Base-by-base conservation (phyloP, 179 eudicot genomes). In the Beta macrorhiza region DNA sequence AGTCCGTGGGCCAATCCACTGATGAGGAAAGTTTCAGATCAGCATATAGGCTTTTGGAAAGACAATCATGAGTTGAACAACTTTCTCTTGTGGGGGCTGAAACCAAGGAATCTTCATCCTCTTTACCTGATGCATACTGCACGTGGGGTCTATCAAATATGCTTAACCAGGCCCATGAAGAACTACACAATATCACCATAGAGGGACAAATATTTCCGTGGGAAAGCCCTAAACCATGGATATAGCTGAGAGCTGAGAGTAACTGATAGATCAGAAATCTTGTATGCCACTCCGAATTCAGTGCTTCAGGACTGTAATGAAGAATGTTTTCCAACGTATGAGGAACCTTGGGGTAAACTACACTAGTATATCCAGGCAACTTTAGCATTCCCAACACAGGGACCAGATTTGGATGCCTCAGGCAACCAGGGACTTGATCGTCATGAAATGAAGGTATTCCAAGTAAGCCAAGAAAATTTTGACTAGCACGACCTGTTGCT, bases 341-440 rank as follows among this genome's bases (percentile, higher is more conserved):
- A 17, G 93, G 90, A 73, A 90, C 82, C 85, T 90, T 95, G 17
- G 97, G 97, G 81, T 88, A 82, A 73, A 93, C 86, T 70, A 90
- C 67, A 85, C 75, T 76, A 42, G 85, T 89, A 83, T 82, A 85
- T 75, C 72, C 84, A 16, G 89, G 55, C 55, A 89, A 78, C 82
- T 89, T 93, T 63, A 95, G 87, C 87, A 95, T 81, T 47, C 94
- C 95, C 83, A 93, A 73, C 71, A 90, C 86, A 59, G 99, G 98
- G 64, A 87, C 86, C 78, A 95, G 84, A 84, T 93, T 95, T 17
- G 99, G 99, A 87, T 93, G 99, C 90, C 99, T 94, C 79, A 95
- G 64, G 84, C 95, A 95, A 80, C 98, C 97, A 85, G 98, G 98
- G 67, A 90, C 81, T 42, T 74, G 85, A 56, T 84, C 86, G 73